A percentile compares a stretch with the other conserved stretches of the same genome.
Conservation (phyloP, 495 filamentous ascomycete genomes). For the Neurospora tetrasperma region DNA sequence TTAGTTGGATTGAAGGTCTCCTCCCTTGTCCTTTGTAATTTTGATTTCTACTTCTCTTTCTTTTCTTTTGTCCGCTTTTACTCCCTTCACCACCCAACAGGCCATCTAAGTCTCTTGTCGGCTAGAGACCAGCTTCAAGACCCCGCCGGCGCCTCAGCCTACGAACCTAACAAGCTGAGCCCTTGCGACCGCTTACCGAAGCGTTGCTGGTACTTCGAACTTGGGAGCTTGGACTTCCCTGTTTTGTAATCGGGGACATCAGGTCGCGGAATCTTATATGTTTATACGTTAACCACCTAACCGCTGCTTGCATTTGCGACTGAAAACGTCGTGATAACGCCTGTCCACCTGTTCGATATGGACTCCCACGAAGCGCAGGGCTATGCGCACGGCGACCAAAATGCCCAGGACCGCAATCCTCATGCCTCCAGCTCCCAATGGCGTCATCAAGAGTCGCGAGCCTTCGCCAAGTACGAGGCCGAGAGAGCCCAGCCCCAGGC, state of each 20-base stretch:
- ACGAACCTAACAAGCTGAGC: not conserved
- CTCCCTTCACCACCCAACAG: not conserved
- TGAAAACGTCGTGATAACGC: not conserved
- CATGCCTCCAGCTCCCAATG: slow-evolving; percentile 39
- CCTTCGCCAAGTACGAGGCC: slow-evolving; percentile 24
- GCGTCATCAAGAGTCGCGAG: slow-evolving; percentile 43
- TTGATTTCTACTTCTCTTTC: not conserved
- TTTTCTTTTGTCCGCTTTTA: not conserved
- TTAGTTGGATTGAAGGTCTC: not conserved
- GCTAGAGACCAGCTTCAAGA: not conserved
- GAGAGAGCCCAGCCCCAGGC: slow-evolving; percentile 2
- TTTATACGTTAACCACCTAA: not conserved
- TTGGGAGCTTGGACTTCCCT: not conserved
- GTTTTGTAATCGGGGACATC: not conserved
- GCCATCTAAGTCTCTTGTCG: not conserved
- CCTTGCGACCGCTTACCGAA: not conserved
- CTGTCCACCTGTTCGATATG: not conserved
- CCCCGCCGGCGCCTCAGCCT: not conserved
- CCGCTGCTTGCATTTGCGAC: not conserved
- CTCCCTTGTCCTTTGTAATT: not conserved
- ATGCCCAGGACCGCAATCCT: slow-evolving; percentile 30
- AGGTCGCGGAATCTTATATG: not conserved
- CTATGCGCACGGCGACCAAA: slow-evolving; percentile 7
- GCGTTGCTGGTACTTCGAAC: not conserved
- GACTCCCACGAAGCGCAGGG: slow-evolving; percentile 11